Percentiles rank a stretch among this genome's conserved stretches.
Evolutionary conservation across 441 rosid genomes (phyloP).

Genomic region (Syzygium malaccense): DNA sequence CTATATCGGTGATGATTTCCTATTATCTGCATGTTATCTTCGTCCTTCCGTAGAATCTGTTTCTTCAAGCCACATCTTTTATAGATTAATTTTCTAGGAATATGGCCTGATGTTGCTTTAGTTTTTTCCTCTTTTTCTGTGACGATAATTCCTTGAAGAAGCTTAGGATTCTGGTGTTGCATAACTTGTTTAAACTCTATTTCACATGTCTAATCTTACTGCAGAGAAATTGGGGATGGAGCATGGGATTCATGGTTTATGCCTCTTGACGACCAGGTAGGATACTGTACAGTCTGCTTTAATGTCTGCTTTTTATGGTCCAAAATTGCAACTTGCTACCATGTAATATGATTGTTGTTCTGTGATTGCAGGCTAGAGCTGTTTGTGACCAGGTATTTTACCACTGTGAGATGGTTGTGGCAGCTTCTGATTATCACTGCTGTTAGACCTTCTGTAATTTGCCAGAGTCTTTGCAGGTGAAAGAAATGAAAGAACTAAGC

Average conservation of each 20-base stretch:
- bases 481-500: slow-evolving; percentile 53
- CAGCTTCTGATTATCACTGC: background rate
- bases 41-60: background rate
- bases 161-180: background rate
- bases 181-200: background rate
- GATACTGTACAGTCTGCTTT: background rate
- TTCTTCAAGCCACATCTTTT: background rate
- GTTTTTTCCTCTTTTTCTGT: background rate
- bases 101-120: background rate
- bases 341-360: background rate
- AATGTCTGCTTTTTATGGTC: background rate
- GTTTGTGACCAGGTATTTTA: slow-evolving; percentile 54
- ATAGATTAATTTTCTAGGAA: background rate
- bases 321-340: background rate
- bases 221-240: slow-evolving; percentile 72
- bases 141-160: background rate
- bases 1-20: background rate
- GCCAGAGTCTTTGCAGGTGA: slow-evolving; percentile 33
- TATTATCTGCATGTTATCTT: background rate
- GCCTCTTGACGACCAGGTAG: slow-evolving; percentile 62
- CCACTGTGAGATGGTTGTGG: slow-evolving; percentile 4
- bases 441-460: slow-evolving; percentile 5
- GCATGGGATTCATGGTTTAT: slow-evolving; percentile 71
- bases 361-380: slow-evolving; percentile 30
- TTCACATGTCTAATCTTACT: background rate